A percentile compares a stretch with the other conserved stretches of the same genome.
These are phyloP conservation scores for Fusarium chuoi DNA, from an alignment of 2,329 filamentous ascomycete species.

Conservation along the genomic window DNA sequence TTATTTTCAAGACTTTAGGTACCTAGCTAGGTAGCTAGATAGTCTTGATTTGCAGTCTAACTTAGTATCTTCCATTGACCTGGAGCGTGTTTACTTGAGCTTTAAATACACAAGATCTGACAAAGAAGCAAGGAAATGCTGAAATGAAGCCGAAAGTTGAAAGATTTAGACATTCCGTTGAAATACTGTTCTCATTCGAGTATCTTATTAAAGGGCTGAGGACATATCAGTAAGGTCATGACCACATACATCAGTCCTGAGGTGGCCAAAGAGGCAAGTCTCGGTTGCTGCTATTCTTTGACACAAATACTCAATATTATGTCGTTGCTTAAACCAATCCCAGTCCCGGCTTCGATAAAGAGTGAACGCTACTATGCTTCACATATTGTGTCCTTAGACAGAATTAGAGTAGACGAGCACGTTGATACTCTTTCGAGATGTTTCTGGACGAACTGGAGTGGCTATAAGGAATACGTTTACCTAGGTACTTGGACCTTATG, in stretches of 20 bases:
- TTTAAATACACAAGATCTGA: not conserved
- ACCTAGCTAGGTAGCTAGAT: not conserved
- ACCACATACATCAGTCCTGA: not conserved
- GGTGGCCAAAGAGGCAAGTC: not conserved
- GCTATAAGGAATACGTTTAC: no score
- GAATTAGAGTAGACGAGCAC: not conserved
- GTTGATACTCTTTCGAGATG: not conserved
- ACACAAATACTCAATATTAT: no score
- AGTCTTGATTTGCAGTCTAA: not conserved
- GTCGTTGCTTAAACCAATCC: no score
- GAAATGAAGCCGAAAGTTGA: not conserved
- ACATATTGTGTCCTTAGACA: not conserved
- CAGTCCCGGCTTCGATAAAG: not conserved
- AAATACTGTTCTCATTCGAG: not conserved
- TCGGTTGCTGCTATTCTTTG: no score
- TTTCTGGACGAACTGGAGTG: not conserved
- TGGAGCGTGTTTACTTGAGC: not conserved
- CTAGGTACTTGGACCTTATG: no score
- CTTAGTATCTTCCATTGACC: no score
- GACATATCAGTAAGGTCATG: not conserved
- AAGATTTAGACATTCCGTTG: not conserved
- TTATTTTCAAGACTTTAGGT: not conserved
- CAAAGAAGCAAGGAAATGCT: not conserved
- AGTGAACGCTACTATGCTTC: not conserved
- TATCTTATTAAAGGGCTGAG: not conserved